phyloP scores from a whole-genome alignment of 108 stramenopile species.

The Skeletonema marinoi region DNA sequence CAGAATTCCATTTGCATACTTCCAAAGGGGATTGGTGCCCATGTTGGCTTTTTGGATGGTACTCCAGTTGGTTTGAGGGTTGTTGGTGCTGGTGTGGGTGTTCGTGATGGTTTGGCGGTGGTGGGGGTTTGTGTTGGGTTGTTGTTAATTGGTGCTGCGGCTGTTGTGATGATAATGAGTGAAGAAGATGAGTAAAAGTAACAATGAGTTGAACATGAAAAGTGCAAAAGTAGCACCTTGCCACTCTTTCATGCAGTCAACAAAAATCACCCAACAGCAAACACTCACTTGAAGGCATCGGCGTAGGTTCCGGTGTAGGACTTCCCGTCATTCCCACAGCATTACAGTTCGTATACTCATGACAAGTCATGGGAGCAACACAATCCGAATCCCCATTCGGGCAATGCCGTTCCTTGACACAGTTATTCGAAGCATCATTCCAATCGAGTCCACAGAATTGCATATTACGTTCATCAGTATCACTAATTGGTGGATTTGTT shows the following conservation, averaged over 20 bases:
- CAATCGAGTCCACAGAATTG: constrained; percentile 37
- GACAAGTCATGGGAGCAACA: constrained; percentile 25
- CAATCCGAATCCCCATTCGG: constrained; percentile 42
- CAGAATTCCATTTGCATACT: constrained; percentile 35
- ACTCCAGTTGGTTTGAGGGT: constrained; percentile 19
- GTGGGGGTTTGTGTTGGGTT: constrained; percentile 33
- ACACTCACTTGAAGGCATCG: constrained; percentile 4
- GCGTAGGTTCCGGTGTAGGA: not conserved
- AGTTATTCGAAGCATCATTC: constrained; percentile 36
- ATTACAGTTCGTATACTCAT: constrained; percentile 31
- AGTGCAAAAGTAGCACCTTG: not conserved
- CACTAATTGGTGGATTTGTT: constrained; percentile 1
- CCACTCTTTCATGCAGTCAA: not conserved
- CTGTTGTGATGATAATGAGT: not conserved
- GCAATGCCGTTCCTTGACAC: constrained; percentile 31
- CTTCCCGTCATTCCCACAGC: constrained; percentile 28
- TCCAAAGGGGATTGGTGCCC: constrained; percentile 35
- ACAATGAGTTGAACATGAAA: not conserved
- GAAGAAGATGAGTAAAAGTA: not conserved
- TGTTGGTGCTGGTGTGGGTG: constrained; percentile 27
- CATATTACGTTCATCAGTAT: constrained; percentile 23
- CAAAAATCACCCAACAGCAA: not conserved
- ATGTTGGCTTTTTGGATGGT: constrained; percentile 35
- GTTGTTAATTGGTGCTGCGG: not conserved
- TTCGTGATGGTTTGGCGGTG: constrained; percentile 37